These are phyloP conservation scores for Chaetomium strumarium DNA, from an alignment of 2,329 filamentous ascomycete genomes.

Conservation along the genomic window DNA sequence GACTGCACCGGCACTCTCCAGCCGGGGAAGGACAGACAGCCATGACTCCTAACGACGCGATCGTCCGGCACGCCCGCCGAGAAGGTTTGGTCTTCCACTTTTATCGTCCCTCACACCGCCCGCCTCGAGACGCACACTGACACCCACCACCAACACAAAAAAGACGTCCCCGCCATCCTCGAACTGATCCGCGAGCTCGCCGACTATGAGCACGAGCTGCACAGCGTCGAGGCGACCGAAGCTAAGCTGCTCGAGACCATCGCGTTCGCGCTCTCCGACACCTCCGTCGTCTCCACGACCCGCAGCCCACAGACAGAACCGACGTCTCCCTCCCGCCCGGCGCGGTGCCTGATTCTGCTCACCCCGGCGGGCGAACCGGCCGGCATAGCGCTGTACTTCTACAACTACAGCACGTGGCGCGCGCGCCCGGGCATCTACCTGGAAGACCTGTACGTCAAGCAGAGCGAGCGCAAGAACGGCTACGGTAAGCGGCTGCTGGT, in stretches of 20 bases:
- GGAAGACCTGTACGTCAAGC: slow-evolving; percentile 83
- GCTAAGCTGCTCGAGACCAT: slow-evolving; percentile 67
- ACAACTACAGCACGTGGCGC: slow-evolving; percentile 94
- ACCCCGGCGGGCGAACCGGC: slow-evolving; percentile 45
- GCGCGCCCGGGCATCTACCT: slow-evolving; percentile 84
- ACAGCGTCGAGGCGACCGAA: slow-evolving; percentile 72
- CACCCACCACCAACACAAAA: background rate
- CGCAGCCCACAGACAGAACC: slow-evolving; percentile 43
- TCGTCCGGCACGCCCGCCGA: slow-evolving; percentile 53
- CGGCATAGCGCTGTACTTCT: slow-evolving; percentile 87
- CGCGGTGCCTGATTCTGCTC: slow-evolving; percentile 68
- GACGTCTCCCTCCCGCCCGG: slow-evolving; percentile 54
- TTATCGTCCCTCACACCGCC: background rate
- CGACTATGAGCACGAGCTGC: slow-evolving; percentile 74
- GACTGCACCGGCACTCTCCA: background rate
- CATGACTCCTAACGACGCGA: slow-evolving; percentile 19
- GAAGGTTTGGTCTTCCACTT: slow-evolving; percentile 40
- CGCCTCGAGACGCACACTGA: background rate
- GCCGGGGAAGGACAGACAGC: background rate
- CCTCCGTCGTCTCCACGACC: slow-evolving; percentile 29
- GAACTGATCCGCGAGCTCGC: slow-evolving; percentile 78
- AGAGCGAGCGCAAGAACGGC: slow-evolving; percentile 63
- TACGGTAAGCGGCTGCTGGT: slow-evolving; percentile 73
- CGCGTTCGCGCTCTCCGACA: slow-evolving; percentile 58
- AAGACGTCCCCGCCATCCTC: slow-evolving; percentile 79